These are phyloP conservation scores for Dorcoceras hygrometricum DNA, from an alignment of 257 asterid genomes.

Conservation along the genomic window DNA sequence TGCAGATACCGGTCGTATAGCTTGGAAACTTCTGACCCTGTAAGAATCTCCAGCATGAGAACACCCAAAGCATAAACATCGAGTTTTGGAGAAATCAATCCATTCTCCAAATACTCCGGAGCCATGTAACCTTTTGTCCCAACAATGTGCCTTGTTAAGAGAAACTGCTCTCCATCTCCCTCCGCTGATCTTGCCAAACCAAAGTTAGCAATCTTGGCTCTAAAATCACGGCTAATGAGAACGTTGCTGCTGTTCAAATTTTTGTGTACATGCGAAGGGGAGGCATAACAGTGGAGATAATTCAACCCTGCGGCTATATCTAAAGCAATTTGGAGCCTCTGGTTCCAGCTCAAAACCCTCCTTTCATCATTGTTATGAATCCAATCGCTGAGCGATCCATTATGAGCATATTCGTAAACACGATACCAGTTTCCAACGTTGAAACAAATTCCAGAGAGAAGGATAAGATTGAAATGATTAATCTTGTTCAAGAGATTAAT, in stretches of 20 bases:
- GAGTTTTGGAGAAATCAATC: slow-evolving; percentile 70
- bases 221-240: slow-evolving; percentile 59
- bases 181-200: slow-evolving; percentile 71
- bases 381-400: slow-evolving; percentile 66
- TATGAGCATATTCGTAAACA: slow-evolving; percentile 74
- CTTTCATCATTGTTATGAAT: slow-evolving; percentile 27
- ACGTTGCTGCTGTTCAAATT: slow-evolving; percentile 62
- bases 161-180: slow-evolving; percentile 62
- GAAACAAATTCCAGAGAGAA: slow-evolving; percentile 81
- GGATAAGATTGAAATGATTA: slow-evolving; percentile 80
- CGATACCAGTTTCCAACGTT: slow-evolving; percentile 76
- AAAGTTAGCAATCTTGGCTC: slow-evolving; percentile 74
- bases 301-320: slow-evolving; percentile 82
- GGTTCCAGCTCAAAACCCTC: slow-evolving; percentile 47
- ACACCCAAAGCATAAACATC: slow-evolving; percentile 89
- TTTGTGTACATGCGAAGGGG: slow-evolving; percentile 82
- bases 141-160: slow-evolving; percentile 80
- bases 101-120: slow-evolving; percentile 91
- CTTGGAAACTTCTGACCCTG: slow-evolving; percentile 57
- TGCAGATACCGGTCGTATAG: slow-evolving; percentile 27
- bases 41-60: slow-evolving; percentile 72
- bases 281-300: slow-evolving; percentile 74
- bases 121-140: slow-evolving; percentile 99
- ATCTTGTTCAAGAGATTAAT: slow-evolving; percentile 68
- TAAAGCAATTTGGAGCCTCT: slow-evolving; percentile 60